Evolutionary conservation across 2,329 filamentous ascomycete species (phyloP).

Genomic region (Penicillium sp.): DNA sequence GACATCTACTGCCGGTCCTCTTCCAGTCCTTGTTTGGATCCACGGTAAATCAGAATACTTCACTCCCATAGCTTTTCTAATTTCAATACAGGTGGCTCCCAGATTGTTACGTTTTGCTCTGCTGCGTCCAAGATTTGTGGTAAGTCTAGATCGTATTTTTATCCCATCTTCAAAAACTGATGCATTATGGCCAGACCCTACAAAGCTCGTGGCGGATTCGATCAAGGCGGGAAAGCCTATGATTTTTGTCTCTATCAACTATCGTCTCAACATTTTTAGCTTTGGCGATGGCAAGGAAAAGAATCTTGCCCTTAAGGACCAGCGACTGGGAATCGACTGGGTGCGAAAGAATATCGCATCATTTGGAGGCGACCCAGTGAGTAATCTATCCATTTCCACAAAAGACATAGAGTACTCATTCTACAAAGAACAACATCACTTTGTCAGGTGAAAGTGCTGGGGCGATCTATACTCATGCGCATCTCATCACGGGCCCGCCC

Average conservation of each 20-base stretch:
- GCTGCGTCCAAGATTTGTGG: conserved; percentile 49
- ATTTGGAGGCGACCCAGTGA: conserved; percentile 47
- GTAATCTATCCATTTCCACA: not conserved
- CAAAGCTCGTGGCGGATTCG: conserved; percentile 42
- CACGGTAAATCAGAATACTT: conserved; percentile 36
- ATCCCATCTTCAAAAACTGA: not conserved
- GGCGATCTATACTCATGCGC: conserved; percentile 51
- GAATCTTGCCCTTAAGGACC: conserved; percentile 47
- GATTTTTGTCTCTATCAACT: conserved; percentile 50
- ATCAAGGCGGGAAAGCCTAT: conserved; percentile 39
- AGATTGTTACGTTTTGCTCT: conserved; percentile 51
- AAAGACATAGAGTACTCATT: not conserved
- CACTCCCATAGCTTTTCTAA: conserved; percentile 9
- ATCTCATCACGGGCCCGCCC: conserved; percentile 38
- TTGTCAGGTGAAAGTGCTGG: conserved; percentile 54
- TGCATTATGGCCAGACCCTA: conserved; percentile 32
- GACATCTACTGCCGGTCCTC: not conserved
- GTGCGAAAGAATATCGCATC: conserved; percentile 43
- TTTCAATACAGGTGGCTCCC: conserved; percentile 42
- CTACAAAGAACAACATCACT: conserved; percentile 44
- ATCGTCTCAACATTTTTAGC: conserved; percentile 51
- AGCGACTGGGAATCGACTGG: conserved; percentile 44
- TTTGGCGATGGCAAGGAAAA: conserved; percentile 48
- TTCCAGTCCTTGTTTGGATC: conserved; percentile 53
- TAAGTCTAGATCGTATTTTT: conserved; percentile 21